Evolutionary conservation across 805 yeast species (phyloP).

Genomic region (Starmerella vaccinii): DNA sequence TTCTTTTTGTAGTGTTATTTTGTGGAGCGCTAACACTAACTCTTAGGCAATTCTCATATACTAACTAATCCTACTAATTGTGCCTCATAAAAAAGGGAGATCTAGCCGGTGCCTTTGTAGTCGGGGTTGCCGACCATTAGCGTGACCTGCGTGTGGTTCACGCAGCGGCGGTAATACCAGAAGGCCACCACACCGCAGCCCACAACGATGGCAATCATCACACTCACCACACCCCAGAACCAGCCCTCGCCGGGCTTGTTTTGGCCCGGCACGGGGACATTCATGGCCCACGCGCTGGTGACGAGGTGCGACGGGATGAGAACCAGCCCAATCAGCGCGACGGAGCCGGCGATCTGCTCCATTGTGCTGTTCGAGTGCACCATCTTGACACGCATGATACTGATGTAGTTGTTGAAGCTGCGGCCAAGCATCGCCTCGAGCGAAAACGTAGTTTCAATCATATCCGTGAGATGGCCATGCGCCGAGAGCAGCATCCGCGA

Average conservation of each 20-base stretch:
- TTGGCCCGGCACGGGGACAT: conserved; percentile 8
- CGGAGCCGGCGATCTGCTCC: conserved; percentile 9
- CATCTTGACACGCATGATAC: conserved; percentile 11
- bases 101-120: background rate
- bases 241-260: conserved; percentile 1
- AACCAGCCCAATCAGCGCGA: conserved; percentile 3
- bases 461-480: conserved; percentile 3
- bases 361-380: conserved; percentile 11
- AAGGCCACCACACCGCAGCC: background rate
- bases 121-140: background rate
- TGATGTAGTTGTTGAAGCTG: conserved; percentile 7
- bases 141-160: background rate
- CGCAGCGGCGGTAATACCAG: background rate
- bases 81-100: too few relatives aligned
- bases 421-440: conserved; percentile 8
- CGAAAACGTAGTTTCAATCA: background rate
- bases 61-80: too few relatives aligned
- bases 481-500: background rate
- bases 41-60: too few relatives aligned
- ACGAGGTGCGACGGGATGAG: conserved; percentile 9
- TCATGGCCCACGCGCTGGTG: conserved; percentile 13
- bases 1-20: too few relatives aligned
- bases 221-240: conserved; percentile 10
- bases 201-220: background rate
- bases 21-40: too few relatives aligned